phyloP scores from a whole-genome alignment of 169 alveolate genomes.

The Plasmodium chabaudi region DNA sequence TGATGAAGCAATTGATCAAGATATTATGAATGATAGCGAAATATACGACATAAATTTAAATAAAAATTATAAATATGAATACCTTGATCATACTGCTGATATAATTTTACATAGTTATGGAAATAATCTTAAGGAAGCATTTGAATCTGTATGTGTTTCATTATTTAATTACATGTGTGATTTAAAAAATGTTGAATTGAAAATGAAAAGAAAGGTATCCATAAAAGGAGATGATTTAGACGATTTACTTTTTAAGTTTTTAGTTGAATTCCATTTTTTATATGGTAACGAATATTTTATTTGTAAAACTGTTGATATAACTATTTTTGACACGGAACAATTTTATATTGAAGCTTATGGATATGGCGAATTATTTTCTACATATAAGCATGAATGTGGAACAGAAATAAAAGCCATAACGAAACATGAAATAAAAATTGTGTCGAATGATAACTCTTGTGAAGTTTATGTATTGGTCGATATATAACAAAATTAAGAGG shows the following conservation, averaged over 20 bases:
- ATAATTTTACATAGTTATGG: conserved; percentile 82
- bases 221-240: conserved; percentile 48
- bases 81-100: conserved; percentile 86
- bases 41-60: neutral
- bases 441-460: conserved; percentile 15
- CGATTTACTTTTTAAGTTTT: conserved; percentile 73
- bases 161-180: conserved; percentile 82
- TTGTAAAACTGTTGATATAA: conserved; percentile 75
- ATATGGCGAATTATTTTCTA: conserved; percentile 78
- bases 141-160: conserved; percentile 77
- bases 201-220: conserved; percentile 13
- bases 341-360: conserved; percentile 61
- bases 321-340: conserved; percentile 7
- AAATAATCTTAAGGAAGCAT: conserved; percentile 58
- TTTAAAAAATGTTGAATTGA: conserved; percentile 61
- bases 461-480: conserved; percentile 62
- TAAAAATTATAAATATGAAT: conserved; percentile 71
- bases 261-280: conserved; percentile 80
- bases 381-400: conserved; percentile 76
- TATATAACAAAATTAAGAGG: conserved; percentile 3
- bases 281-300: conserved; percentile 81
- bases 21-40: neutral
- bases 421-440: conserved; percentile 77
- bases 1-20: neutral
- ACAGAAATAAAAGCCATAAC: conserved; percentile 86